Percentiles rank a stretch among this genome's conserved stretches.
phyloP scores from a whole-genome alignment of 202 grass and related monocot species.

The Bolboschoenoplectus hybrid region DNA sequence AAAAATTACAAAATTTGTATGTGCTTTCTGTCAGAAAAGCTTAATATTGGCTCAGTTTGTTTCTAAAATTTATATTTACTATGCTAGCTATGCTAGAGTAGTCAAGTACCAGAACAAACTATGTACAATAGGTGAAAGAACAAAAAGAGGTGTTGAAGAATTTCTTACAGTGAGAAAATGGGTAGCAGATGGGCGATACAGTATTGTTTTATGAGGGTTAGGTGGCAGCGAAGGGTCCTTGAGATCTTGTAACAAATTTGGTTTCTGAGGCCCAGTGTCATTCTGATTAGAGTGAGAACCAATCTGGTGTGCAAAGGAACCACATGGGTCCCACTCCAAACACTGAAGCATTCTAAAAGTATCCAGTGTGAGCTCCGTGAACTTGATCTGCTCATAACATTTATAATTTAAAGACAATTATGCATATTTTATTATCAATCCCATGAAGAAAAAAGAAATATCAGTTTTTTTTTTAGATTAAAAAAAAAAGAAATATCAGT shows the following conservation, averaged over 20 bases:
- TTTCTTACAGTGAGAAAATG: slow-evolving; percentile 80
- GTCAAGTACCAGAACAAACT: slow-evolving; percentile 8
- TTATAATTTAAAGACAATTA: slow-evolving; percentile 25
- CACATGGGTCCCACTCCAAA: slow-evolving; percentile 92
- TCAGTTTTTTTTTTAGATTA: background rate
- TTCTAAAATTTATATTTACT: slow-evolving; percentile 33
- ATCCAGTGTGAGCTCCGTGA: slow-evolving; percentile 85
- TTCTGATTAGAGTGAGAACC: slow-evolving; percentile 50
- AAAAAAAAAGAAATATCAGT: slow-evolving; percentile 1
- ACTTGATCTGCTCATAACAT: slow-evolving; percentile 71
- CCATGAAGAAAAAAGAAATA: background rate
- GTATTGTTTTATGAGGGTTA: slow-evolving; percentile 78
- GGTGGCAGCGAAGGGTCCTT: slow-evolving; percentile 75
- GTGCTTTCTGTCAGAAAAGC: slow-evolving; percentile 21
- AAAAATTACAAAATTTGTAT: background rate
- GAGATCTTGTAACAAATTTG: slow-evolving; percentile 75
- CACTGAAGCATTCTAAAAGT: slow-evolving; percentile 95
- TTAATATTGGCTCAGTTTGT: slow-evolving; percentile 9
- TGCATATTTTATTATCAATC: slow-evolving; percentile 4
- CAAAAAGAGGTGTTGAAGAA: slow-evolving; percentile 9
- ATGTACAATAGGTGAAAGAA: slow-evolving; percentile 19
- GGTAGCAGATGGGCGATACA: slow-evolving; percentile 66
- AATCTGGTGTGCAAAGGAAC: slow-evolving; percentile 72
- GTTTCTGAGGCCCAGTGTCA: slow-evolving; percentile 62
- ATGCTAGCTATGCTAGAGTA: background rate